Base-by-base conservation (phyloP, 495 filamentous ascomycete species). In the Choiromyces venosus region DNA sequence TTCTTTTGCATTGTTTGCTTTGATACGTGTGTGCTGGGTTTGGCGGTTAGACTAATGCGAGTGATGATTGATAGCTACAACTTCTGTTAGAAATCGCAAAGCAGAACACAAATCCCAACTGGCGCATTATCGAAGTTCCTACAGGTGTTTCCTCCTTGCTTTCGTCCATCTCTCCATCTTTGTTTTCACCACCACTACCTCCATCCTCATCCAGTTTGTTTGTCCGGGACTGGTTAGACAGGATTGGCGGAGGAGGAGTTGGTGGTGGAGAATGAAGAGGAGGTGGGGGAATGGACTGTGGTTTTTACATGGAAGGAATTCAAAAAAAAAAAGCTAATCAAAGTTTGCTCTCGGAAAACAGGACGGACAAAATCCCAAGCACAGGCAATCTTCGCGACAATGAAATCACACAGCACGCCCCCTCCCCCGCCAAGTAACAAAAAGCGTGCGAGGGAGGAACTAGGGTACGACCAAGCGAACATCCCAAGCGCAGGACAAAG, bases 71-170 rank as follows among this genome's bases (percentile, higher is more conserved):
- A 76, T 70, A 79, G 77, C 71, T 79, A 61, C 66, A 72, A 14
- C 77, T 79, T 72, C 76, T 79, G 35, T 40, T 79, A 19, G 77
- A 79, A 67, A 75, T 79, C 67, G 72, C 69, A 44, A 78, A 79
- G 66, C 76, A 79, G 37, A 78, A 74, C 37, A 36, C 68, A 38
- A 72, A 71, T 66, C 77, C 77, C 66, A 78, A 79, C 78, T 79
- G 77, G 77, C 78, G 72, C 74, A 67, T 66, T 38, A 79, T 79
- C 76, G 78, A 75, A 56, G 35, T 75, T 61, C 77, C 77, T 69
- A 65, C 38, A 79, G 77, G 77, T 79, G 66, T 69, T 71, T 74
- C 74, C 37, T 40, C 71, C 36, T 70, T 67, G 37, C 37, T 71
- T 67, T 74, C 68, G n/a, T 66, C 65, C 69, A 71, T 70, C 56